phyloP scores from a whole-genome alignment of 305 asterid genomes.

The Andrographis paniculata region DNA sequence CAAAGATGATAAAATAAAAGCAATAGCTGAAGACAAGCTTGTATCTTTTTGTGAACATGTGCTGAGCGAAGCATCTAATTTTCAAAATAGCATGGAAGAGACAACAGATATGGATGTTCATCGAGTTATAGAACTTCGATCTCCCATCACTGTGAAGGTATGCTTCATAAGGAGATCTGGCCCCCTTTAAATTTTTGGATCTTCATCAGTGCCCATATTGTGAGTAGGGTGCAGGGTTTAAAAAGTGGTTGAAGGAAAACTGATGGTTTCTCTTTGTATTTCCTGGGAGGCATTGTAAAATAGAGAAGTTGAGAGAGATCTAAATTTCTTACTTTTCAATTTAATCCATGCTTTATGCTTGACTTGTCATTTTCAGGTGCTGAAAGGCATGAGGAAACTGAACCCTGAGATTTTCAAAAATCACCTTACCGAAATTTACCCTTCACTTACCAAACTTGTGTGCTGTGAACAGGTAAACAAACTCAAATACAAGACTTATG shows the following conservation, averaged over 20 bases:
- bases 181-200: too few species aligned
- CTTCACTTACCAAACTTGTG: conserved; percentile 74
- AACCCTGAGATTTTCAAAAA: conserved; percentile 64
- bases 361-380: conserved; percentile 54
- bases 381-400: conserved; percentile 73
- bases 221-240: too few species aligned
- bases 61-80: conserved; percentile 83
- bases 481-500: too few species aligned
- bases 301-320: too few species aligned
- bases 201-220: background rate
- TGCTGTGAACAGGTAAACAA: conserved; percentile 87
- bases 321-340: too few species aligned
- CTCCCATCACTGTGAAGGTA: conserved; percentile 94
- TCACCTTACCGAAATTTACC: conserved; percentile 81
- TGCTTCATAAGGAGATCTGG: background rate
- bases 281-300: too few species aligned
- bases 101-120: conserved; percentile 76
- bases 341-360: conserved; percentile 1
- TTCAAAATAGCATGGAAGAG: conserved; percentile 76
- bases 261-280: too few species aligned
- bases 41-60: conserved; percentile 84
- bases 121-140: conserved; percentile 80
- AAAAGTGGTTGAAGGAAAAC: too few species aligned
- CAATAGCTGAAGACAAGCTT: conserved; percentile 73
- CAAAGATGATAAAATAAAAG: conserved; percentile 60